These are phyloP conservation scores for Elaeis oleifera DNA, from an alignment of 202 grass and related monocot genomes.

Conservation along the genomic window DNA sequence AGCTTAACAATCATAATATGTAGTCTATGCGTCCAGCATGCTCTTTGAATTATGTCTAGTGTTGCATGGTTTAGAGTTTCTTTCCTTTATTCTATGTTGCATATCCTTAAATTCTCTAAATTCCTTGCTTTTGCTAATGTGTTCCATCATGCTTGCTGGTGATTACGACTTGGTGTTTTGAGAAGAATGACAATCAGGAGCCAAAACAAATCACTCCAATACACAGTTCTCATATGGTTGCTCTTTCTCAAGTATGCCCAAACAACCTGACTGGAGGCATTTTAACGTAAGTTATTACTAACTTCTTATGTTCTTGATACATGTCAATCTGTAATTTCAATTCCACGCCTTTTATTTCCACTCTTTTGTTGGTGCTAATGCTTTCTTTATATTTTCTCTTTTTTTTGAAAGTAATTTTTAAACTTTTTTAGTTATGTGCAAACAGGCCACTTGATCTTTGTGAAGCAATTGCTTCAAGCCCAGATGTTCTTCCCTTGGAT, in stretches of 20 bases:
- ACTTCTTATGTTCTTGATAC: too few relatives aligned
- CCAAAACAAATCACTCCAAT: not conserved
- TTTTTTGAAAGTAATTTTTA: not conserved
- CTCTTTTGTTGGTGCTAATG: too few relatives aligned
- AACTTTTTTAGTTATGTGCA: not conserved
- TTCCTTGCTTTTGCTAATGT: not conserved
- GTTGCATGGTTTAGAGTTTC: too few relatives aligned
- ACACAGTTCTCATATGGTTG: constrained; percentile 19
- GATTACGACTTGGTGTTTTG: not conserved
- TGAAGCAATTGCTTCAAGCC: constrained; percentile 13
- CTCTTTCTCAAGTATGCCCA: constrained; percentile 20
- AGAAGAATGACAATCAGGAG: constrained; percentile 21
- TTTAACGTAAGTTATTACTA: constrained; percentile 8
- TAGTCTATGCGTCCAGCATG: too few relatives aligned
- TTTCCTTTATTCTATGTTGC: too few relatives aligned
- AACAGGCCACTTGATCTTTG: constrained; percentile 24
- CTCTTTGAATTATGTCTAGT: too few relatives aligned
- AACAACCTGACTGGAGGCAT: constrained; percentile 16
- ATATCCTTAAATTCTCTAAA: not conserved
- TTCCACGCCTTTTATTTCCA: not conserved
- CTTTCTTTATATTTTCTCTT: too few relatives aligned
- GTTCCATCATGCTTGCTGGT: not conserved
- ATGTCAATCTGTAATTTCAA: too few relatives aligned
- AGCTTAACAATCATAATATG: too few relatives aligned
- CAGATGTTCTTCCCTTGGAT: constrained; percentile 37